phyloP scores from a whole-genome alignment of 163 green algal species.

The Scenedesmus sp. region DNA sequence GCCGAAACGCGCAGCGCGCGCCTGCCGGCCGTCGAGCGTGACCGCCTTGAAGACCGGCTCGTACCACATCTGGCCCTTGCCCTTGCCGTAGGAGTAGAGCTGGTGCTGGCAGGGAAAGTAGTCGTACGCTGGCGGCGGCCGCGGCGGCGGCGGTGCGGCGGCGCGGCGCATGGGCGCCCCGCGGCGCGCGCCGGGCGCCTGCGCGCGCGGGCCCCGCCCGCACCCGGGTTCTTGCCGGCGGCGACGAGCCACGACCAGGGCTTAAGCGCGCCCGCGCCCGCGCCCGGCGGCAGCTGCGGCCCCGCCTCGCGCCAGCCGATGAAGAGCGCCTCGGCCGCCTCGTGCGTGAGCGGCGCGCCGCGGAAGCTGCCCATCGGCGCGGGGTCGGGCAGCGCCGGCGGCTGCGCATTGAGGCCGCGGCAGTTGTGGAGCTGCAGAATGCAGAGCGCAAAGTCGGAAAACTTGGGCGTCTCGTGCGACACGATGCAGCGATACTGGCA shows the following conservation, averaged over 20 bases:
- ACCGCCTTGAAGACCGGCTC: constrained; percentile 92
- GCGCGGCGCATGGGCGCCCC: too few relatives aligned
- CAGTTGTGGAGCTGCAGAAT: constrained; percentile 98
- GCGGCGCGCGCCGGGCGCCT: too few relatives aligned
- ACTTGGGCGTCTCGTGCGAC: constrained; percentile 83
- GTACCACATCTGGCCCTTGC: constrained; percentile 73
- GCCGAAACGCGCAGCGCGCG: too few relatives aligned
- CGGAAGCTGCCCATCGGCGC: constrained; percentile 77
- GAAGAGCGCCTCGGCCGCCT: constrained; percentile 78
- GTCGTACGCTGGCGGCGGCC: constrained; percentile 80
- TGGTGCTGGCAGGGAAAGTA: constrained; percentile 90
- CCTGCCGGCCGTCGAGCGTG: constrained; percentile 78
- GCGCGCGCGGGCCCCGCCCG: too few relatives aligned
- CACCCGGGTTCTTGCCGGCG: constrained; percentile 64
- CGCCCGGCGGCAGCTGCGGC: constrained; percentile 27
- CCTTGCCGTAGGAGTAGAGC: constrained; percentile 89
- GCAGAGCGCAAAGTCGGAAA: constrained; percentile 89
- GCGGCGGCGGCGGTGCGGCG: too few relatives aligned
- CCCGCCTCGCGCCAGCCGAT: constrained; percentile 67
- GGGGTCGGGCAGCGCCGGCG: constrained; percentile 71
- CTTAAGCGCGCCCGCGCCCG: constrained; percentile 13
- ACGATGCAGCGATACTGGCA: constrained; percentile 96
- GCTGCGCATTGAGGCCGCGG: constrained; percentile 52
- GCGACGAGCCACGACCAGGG: constrained; percentile 73
- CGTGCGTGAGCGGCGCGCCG: constrained; percentile 79